Evolutionary conservation across 1,284 basidiomycete species (phyloP), one percentile per base, ranked within the genome.

Genomic region (Ceraceosorus guamensis): DNA sequence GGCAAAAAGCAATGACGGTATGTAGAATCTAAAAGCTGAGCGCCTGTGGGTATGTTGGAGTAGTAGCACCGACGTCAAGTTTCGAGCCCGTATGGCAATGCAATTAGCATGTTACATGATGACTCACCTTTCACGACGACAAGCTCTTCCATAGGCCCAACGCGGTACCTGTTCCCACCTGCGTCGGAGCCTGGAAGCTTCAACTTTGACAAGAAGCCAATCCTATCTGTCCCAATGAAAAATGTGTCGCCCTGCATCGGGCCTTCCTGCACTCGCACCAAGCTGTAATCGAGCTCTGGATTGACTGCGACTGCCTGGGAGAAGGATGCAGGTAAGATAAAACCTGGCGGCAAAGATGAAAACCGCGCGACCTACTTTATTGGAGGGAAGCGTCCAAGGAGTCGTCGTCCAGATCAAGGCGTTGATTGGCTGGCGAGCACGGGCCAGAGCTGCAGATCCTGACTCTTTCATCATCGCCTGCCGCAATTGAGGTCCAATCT

Each of bases 341-440:
- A 24, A 24, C 3, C 3, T 24, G 24, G 24, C 24, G 24, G 24
- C 24, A 24, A 24, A 24, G 24, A 24, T 24, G 24, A 24, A 3
- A 24, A 24, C 24, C 24, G 24, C 3, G 24, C 24, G 24, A 24
- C 24, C 24, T 24, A 24, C 24, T 24, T 93, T 91, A 72, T 99
- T 98, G 0, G 90, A 89, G 1, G 89, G 89, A 48, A 98, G 79
- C 6, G 90, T 96, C 93, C 93, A 99, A 0, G 95, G 90, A 0
- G 93, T 98, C 0, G 95, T 99, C 1, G 93, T 98, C 95, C 95
- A 99, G n/a, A 96, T 87, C 34, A 91, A 79, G 8, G 93, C 68
- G 16, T 82, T 81, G 3, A 87, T 76, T 14, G 75, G 65, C 44
- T 70, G 6, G 34, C 62, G 55, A 13, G 66, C 37, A 16, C 82